Base-by-base conservation (phyloP, 1,284 basidiomycete species). In the Cerioporus squamosus region DNA sequence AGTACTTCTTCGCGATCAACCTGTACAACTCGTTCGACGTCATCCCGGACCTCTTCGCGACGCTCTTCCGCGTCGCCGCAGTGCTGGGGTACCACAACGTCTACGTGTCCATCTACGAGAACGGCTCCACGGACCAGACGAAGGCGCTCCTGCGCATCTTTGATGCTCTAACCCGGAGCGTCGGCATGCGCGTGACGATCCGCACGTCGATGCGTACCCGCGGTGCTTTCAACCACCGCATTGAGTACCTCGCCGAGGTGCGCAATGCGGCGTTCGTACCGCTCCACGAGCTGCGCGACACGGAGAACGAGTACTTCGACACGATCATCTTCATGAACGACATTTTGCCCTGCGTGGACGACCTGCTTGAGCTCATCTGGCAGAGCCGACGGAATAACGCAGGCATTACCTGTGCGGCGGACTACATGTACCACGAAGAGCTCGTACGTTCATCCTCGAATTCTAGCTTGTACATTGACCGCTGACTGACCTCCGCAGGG, bases 301-400 rank as follows among this genome's bases (percentile, higher is more conserved):
- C 89, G 38, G 88, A 95, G 70, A 90, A 89, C 71, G 95, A 97
- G 74, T 88, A 93, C 62, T 98, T 97, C 65, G 95, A 98, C 77
- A 86, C 90, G 40, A 93, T 98, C 76, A 81, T 98, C 58, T 98
- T 98, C 82, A 97, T 98, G 95, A 98, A 97, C 82, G 95, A 98
- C 75, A 90, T 98, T 72, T 80, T 98, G 33, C 95, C 95, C 15
- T 98, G 95, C 74, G 87, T 96, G 51, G 95, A 98, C 73, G 95
- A 98, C 75, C 75, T 98, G 51, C 86, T 98, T 68, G 95, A 98
- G 77, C 86, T 98, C 69, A 95, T 98, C 71, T 97, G 90, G 91
- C 95, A 98, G 75, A 89, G 85, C 67, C 82, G 95, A 51, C 76
- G 80, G 60, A 95, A 97, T 75, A 97, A 97, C 74, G 95, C 95